Base-by-base conservation (phyloP, 306 rosid species). In the Carpinus viminea region DNA sequence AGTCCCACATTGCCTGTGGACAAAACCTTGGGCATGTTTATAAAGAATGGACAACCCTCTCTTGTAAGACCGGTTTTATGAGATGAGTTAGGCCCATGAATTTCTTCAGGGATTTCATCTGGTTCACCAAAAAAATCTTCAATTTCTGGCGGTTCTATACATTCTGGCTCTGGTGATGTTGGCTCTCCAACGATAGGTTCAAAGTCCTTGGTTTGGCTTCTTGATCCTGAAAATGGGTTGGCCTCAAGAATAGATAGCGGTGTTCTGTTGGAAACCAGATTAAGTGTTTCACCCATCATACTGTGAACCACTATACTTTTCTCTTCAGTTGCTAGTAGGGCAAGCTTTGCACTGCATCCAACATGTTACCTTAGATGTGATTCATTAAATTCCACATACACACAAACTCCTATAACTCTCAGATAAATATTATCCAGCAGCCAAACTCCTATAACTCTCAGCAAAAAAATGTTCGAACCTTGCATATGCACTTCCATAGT, bases 181-280 rank as follows among this genome's bases (percentile, higher is more conserved):
- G 91, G 93, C 50, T 46, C 51, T 80, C 90, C 95, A 55, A 93
- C 59, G 59, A 91, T 86, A 12, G 95, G 91, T 59, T 87, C 91
- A 46, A 68, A 78, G 7, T 36, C 46, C 7, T 66, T 41, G 9
- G 43, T 21, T 51, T 36, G 41, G 6, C 55, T 46, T 9, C 72
- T 48, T 5, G 61, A 21, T 11, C 1, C 60, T n/a, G 43, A 26
- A 52, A 21, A 11, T n/a, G 11, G 45, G 9, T 53, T 64, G 51
- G 26, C 11, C 31, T 83, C 82, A 0, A 24, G 50, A 55, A 72
- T 34, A 47, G 41, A 45, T 15, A 21, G 28, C 1, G 79, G 12
- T 15, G n/a, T 5, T 68, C 51, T 45, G 20, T 79, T 66, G 46
- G 43, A 41, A 7, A 0, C 6, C 46, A 5, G 43, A 48, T 60